Evolutionary conservation across 2,329 filamentous ascomycete genomes (phyloP), one percentile per base, ranked within the genome.

Genomic region (Purpureocillium takamizusanense): DNA sequence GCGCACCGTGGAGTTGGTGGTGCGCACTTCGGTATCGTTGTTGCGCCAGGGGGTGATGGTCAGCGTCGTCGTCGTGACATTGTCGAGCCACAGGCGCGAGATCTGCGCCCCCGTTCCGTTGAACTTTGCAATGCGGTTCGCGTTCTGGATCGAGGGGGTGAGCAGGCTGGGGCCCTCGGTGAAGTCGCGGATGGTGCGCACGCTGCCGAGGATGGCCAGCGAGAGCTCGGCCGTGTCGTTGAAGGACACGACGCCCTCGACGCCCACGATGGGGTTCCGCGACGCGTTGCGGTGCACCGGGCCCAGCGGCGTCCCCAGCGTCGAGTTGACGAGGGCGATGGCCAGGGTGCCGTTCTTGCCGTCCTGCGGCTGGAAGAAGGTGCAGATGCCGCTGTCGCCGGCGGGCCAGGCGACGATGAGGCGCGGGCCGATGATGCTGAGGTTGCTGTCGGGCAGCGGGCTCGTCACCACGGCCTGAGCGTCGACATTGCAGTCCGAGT

Each of bases 331-430:
- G 7, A 81, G 54, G 8, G 60, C 52, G 33, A 82, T 67, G 2
- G 60, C 63, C 1, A 83, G 59, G 2, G 64, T 66, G 2, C 74
- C 74, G 42, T 77, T 74, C 12, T 62, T 49, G 3, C 69, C 70
- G 46, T 69, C 68, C 35, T 68, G 57, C 0, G 78, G 72, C 12
- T 65, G 57, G 45, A 82, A 82, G 46, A 71, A 78, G 0, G 69
- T 60, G 4, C 68, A 69, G 18, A 72, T 62, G 1, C 78, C 78
- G 37, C 76, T 81, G 47, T 82, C 78, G 2, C 78, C 78, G 8
- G 76, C 74, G 7, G 79, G 77, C 77, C 77, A 83, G 8, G 78
- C 78, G 7, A 75, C 44, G 15, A 79, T 61, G 16, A 83, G 54
- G n/a, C 78, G 64, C 8, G 77, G 76, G 0, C 67, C 63, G 42